A percentile compares a stretch with the other conserved stretches of the same genome.
phyloP scores from a whole-genome alignment of 768 basidiomycete genomes.

The Boletus insuetus region DNA sequence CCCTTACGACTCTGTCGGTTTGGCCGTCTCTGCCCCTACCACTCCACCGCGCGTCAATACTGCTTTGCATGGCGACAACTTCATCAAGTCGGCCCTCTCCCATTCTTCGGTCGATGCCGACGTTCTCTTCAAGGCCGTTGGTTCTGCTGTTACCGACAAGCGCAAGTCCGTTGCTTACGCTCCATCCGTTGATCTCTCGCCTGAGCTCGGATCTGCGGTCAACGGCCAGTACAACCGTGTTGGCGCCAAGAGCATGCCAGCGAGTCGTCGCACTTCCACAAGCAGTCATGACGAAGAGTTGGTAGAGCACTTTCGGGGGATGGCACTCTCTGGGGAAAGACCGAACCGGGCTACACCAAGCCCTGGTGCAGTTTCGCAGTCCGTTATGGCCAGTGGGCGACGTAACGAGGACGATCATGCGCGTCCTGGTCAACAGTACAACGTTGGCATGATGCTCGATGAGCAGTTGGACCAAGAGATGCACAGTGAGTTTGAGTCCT shows the following conservation, averaged over 20 bases:
- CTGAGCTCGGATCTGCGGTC: slow-evolving; percentile 51
- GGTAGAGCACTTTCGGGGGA: slow-evolving; percentile 68
- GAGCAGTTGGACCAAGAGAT: slow-evolving; percentile 93
- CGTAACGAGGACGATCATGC: slow-evolving; percentile 59
- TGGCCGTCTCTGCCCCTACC: slow-evolving; percentile 87
- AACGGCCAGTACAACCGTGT: slow-evolving; percentile 64
- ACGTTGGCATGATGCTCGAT: slow-evolving; percentile 88
- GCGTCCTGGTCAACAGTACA: slow-evolving; percentile 62
- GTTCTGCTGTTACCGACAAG: slow-evolving; percentile 66
- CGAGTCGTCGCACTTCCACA: slow-evolving; percentile 84
- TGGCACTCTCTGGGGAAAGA: slow-evolving; percentile 65
- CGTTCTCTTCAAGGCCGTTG: slow-evolving; percentile 65
- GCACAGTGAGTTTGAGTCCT: slow-evolving; percentile 62
- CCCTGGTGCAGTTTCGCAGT: slow-evolving; percentile 49
- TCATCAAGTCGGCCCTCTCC: slow-evolving; percentile 42
- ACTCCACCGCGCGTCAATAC: slow-evolving; percentile 81
- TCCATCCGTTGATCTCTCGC: slow-evolving; percentile 70
- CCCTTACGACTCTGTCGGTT: slow-evolving; percentile 59
- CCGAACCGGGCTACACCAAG: slow-evolving; percentile 55
- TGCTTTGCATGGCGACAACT: slow-evolving; percentile 57
- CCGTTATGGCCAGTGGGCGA: slow-evolving; percentile 51
- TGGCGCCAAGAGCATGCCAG: slow-evolving; percentile 91
- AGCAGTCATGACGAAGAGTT: slow-evolving; percentile 85
- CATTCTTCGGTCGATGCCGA: slow-evolving; percentile 59
- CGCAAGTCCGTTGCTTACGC: slow-evolving; percentile 87